Evolutionary conservation across 2,329 filamentous ascomycete species (phyloP).

Genomic region (Penicillium polonicum): DNA sequence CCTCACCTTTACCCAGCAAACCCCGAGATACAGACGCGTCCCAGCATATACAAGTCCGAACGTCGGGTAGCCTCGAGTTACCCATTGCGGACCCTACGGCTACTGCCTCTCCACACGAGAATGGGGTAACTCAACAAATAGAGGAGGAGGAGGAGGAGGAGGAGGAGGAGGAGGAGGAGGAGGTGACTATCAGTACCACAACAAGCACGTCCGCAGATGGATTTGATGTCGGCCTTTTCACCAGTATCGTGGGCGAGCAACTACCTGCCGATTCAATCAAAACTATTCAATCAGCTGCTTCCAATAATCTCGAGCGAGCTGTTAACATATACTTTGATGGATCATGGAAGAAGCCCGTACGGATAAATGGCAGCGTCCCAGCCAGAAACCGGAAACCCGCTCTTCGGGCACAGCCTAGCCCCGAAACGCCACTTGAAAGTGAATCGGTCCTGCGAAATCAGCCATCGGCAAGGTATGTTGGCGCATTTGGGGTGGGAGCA

Average conservation of each 20-base stretch:
- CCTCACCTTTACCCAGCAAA: constrained; percentile 21
- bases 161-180: background rate
- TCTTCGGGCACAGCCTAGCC: constrained; percentile 5
- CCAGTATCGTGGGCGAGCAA: constrained; percentile 57
- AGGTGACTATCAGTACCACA: background rate
- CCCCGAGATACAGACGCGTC: constrained; percentile 21
- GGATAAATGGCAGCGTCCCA: constrained; percentile 7
- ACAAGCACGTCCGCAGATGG: constrained; percentile 19
- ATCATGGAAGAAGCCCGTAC: constrained; percentile 52
- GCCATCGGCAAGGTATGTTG: constrained; percentile 71
- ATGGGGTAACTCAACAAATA: background rate
- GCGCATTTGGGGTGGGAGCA: constrained; percentile 84
- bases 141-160: background rate
- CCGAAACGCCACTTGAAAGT: background rate
- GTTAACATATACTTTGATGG: constrained; percentile 66
- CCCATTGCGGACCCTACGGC: background rate
- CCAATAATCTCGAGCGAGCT: constrained; percentile 57
- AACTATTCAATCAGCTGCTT: constrained; percentile 51
- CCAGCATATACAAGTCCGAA: background rate
- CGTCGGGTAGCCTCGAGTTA: background rate
- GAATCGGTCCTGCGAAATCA: constrained; percentile 23
- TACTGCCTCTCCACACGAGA: background rate
- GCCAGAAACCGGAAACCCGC: constrained; percentile 8
- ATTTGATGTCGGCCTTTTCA: constrained; percentile 58
- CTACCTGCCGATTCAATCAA: constrained; percentile 47